phyloP scores from a whole-genome alignment of 148 eudicot species.

The Chenopodium berlandieri region DNA sequence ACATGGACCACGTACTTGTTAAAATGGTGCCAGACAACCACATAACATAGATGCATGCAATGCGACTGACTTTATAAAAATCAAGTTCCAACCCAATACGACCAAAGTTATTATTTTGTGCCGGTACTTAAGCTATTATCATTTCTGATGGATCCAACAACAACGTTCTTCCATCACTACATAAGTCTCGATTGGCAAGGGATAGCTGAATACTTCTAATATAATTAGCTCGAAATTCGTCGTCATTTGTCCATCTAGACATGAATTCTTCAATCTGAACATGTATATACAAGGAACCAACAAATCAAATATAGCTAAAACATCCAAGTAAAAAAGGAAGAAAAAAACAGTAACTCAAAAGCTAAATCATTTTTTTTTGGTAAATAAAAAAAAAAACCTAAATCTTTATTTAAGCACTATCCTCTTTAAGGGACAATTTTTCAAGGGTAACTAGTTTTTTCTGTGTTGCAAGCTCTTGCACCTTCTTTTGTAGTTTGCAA shows the following conservation, averaged over 20 bases:
- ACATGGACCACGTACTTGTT: too few relatives aligned
- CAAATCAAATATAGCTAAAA: neutral
- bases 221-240: conserved; percentile 7
- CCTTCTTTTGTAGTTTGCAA: neutral
- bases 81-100: too few relatives aligned
- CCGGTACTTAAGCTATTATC: too few relatives aligned
- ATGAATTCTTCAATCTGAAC: conserved; percentile 11
- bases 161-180: neutral
- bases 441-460: conserved; percentile 12
- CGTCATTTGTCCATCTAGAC: neutral
- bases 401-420: neutral
- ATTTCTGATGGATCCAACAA: neutral
- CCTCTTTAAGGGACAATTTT: conserved; percentile 14
- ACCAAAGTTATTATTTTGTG: neutral
- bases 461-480: neutral
- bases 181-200: neutral
- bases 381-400: neutral
- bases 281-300: neutral
- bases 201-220: neutral
- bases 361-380: too few relatives aligned
- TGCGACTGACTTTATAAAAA: too few relatives aligned
- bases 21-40: too few relatives aligned
- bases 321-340: neutral
- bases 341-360: too few relatives aligned
- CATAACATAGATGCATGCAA: too few relatives aligned